Conservation (phyloP, 2,329 filamentous ascomycete species). For the Magnaporthiopsis incrustans region DNA sequence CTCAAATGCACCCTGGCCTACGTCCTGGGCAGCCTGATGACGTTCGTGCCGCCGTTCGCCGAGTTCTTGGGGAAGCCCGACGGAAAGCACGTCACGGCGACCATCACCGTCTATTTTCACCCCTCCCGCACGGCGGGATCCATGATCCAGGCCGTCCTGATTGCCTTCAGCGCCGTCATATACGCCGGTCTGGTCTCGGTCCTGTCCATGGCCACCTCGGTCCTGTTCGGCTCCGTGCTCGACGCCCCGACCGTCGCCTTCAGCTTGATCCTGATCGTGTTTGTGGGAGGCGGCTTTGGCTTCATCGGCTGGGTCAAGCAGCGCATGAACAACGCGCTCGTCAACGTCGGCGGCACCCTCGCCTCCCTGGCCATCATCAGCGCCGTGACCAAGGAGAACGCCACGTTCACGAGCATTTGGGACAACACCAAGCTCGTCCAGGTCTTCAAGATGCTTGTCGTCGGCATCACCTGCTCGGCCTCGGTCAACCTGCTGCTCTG, state of each 20-base stretch:
- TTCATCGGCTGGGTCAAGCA: slow-evolving; percentile 86
- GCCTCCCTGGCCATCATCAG: slow-evolving; percentile 85
- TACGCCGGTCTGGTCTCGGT: slow-evolving; percentile 72
- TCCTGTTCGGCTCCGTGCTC: slow-evolving; percentile 63
- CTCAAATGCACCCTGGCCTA: slow-evolving; percentile 91
- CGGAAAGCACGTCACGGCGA: slow-evolving; percentile 89
- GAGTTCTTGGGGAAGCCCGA: slow-evolving; percentile 72
- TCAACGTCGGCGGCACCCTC: slow-evolving; percentile 78
- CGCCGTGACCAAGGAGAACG: slow-evolving; percentile 83
- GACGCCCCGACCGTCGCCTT: slow-evolving; percentile 66
- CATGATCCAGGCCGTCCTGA: slow-evolving; percentile 77
- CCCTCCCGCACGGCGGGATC: slow-evolving; percentile 78
- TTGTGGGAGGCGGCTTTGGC: slow-evolving; percentile 78
- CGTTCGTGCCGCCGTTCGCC: slow-evolving; percentile 69
- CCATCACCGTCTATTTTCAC: slow-evolving; percentile 91
- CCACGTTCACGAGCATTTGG: slow-evolving; percentile 74
- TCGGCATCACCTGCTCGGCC: slow-evolving; percentile 67
- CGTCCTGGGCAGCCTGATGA: slow-evolving; percentile 75
- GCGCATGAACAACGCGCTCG: slow-evolving; percentile 65
- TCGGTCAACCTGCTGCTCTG: slow-evolving; percentile 69
- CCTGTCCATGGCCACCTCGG: slow-evolving; percentile 81
- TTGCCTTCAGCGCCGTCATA: slow-evolving; percentile 68
- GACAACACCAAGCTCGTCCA: slow-evolving; percentile 75
- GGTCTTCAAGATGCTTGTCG: slow-evolving; percentile 74
- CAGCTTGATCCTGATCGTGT: slow-evolving; percentile 69